A percentile compares a stretch with the other conserved stretches of the same genome.
phyloP scores from a whole-genome alignment of 1,284 basidiomycete genomes.

The Fistulinella cinereoalba region DNA sequence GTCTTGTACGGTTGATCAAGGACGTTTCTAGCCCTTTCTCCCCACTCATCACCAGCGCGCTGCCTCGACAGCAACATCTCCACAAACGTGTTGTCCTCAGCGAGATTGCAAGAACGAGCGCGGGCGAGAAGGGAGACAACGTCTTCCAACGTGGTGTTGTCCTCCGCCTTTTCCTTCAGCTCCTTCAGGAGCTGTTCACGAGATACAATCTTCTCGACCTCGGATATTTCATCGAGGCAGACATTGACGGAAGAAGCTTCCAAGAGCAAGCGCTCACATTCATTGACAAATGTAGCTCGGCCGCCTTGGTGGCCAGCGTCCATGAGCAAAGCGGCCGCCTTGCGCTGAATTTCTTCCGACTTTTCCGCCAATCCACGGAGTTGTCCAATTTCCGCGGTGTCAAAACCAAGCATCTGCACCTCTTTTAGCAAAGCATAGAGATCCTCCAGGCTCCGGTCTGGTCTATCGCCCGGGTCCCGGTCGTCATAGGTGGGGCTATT shows the following conservation, averaged over 20 bases:
- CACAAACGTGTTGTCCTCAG: slow-evolving; percentile 58
- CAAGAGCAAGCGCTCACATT: slow-evolving; percentile 67
- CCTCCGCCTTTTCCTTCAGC: slow-evolving; percentile 61
- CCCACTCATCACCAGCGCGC: slow-evolving; percentile 67
- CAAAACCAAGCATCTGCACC: slow-evolving; percentile 75
- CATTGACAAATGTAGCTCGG: slow-evolving; percentile 58
- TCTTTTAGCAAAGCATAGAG: slow-evolving; percentile 67
- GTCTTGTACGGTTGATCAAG: slow-evolving; percentile 66
- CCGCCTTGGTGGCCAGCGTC: slow-evolving; percentile 37
- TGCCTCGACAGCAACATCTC: slow-evolving; percentile 55
- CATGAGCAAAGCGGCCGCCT: slow-evolving; percentile 51
- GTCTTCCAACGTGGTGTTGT: slow-evolving; percentile 61
- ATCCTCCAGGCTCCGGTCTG: slow-evolving; percentile 65
- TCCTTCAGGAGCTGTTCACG: slow-evolving; percentile 68
- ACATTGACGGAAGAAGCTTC: slow-evolving; percentile 76
- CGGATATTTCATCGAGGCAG: slow-evolving; percentile 67
- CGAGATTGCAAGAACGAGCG: slow-evolving; percentile 65
- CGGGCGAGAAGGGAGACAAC: slow-evolving; percentile 65
- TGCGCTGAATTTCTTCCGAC: slow-evolving; percentile 61
- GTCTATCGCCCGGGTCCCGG: slow-evolving; percentile 63
- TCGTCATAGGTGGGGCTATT: slow-evolving; percentile 31
- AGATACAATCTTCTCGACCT: slow-evolving; percentile 75
- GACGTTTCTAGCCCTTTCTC: slow-evolving; percentile 58
- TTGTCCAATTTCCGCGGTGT: slow-evolving; percentile 66
- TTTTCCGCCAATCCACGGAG: slow-evolving; percentile 59